A percentile compares a stretch with the other conserved stretches of the same genome.
Conservation (phyloP, 139 green algal genomes). For the Volvox reticuliferus region DNA sequence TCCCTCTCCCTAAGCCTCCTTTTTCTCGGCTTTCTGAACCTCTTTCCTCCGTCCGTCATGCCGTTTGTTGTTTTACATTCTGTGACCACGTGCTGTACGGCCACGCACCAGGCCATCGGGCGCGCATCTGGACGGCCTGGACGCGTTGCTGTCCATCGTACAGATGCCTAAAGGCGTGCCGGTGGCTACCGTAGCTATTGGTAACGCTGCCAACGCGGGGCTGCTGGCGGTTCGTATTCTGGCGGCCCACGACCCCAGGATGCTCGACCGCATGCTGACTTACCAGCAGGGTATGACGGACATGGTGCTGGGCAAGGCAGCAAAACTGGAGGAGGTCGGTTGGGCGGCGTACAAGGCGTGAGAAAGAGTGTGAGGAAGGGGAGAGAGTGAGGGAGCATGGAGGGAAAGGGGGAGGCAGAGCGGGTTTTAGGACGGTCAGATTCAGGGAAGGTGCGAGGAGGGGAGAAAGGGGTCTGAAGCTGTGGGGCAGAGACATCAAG, state of each 20-base stretch:
- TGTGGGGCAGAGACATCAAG: too few relatives aligned
- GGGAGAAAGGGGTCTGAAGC: too few relatives aligned
- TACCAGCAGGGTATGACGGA: conserved; percentile 80
- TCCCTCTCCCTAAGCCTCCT: too few relatives aligned
- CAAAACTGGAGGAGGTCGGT: conserved; percentile 76
- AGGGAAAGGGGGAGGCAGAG: background rate
- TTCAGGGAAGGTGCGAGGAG: too few relatives aligned
- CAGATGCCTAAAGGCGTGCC: conserved; percentile 97
- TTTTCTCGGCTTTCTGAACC: too few relatives aligned
- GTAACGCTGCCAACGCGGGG: conserved; percentile 96
- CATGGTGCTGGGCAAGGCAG: conserved; percentile 84
- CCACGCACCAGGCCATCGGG: conserved; percentile 66
- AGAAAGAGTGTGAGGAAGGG: background rate
- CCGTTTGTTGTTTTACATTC: too few relatives aligned
- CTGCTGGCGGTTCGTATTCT: conserved; percentile 94
- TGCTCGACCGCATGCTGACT: conserved; percentile 78
- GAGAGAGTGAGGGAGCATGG: background rate
- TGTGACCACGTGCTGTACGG: too few relatives aligned
- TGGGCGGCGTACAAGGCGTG: conserved; percentile 73
- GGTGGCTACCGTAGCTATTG: conserved; percentile 97
- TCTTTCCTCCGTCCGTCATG: too few relatives aligned
- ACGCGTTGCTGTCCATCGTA: conserved; percentile 95
- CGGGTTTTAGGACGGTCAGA: too few relatives aligned
- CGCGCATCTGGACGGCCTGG: conserved; percentile 93
- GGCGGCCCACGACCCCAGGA: conserved; percentile 61